These are phyloP conservation scores for Olyra latifolia DNA, from an alignment of 176 grass and related monocot species.

Conservation along the genomic window DNA sequence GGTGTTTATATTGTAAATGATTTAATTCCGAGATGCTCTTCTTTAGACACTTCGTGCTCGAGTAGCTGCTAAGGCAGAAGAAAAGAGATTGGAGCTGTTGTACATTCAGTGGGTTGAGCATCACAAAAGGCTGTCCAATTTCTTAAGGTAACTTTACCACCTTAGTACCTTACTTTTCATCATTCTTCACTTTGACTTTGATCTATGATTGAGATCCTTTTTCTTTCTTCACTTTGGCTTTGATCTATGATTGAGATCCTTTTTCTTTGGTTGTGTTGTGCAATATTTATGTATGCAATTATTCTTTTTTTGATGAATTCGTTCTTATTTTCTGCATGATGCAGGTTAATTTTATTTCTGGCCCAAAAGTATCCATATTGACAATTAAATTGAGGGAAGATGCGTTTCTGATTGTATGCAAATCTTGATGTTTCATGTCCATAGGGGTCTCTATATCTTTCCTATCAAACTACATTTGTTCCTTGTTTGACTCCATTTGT, in stretches of 20 bases:
- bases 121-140: conserved; percentile 98
- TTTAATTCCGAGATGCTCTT: conserved; percentile 30
- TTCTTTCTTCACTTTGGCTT: conserved; percentile 14
- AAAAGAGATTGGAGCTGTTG: conserved; percentile 90
- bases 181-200: not conserved
- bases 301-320: conserved; percentile 31
- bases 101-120: conserved; percentile 94
- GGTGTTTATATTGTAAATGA: conserved; percentile 27
- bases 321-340: conserved; percentile 42
- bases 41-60: conserved; percentile 76
- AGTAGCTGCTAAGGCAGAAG: conserved; percentile 94
- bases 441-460: conserved; percentile 40
- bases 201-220: not conserved
- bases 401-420: conserved; percentile 78
- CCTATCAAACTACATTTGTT: conserved; percentile 27
- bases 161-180: conserved; percentile 21
- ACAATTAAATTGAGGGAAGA: conserved; percentile 98
- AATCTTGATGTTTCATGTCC: conserved; percentile 58
- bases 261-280: conserved; percentile 9
- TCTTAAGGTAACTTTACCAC: conserved; percentile 68
- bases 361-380: conserved; percentile 98
- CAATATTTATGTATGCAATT: conserved; percentile 1
- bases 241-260: not conserved
- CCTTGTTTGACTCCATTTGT: conserved; percentile 38
- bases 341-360: conserved; percentile 99